These are phyloP conservation scores for Ceratocystis papillata DNA, from an alignment of 2,329 filamentous ascomycete species.

Conservation along the genomic window DNA sequence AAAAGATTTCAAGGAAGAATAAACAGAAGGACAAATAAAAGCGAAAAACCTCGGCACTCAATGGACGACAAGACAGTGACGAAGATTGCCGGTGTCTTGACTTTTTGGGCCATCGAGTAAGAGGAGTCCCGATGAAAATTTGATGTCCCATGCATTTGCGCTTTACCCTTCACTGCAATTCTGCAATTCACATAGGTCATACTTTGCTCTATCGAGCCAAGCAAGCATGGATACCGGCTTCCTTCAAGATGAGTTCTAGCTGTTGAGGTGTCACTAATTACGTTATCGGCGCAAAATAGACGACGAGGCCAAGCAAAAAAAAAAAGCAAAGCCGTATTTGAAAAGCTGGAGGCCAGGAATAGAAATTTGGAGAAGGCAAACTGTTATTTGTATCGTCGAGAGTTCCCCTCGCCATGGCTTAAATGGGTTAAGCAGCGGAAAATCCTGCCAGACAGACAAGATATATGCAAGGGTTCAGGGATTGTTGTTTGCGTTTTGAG, in stretches of 20 bases:
- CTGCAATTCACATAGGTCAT: neutral
- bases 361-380: slow-evolving; percentile 11
- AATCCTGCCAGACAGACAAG: neutral
- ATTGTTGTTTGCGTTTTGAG: neutral
- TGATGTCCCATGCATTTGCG: slow-evolving; percentile 17
- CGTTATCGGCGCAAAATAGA: neutral
- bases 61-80: slow-evolving; percentile 1
- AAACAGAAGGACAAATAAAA: slow-evolving; percentile 12
- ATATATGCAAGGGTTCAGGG: neutral
- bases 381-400: neutral
- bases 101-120: neutral
- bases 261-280: slow-evolving; percentile 18
- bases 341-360: neutral
- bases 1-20: neutral
- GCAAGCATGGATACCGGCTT: slow-evolving; percentile 18
- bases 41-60: neutral
- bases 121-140: slow-evolving; percentile 14
- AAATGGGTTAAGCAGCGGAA: slow-evolving; percentile 2
- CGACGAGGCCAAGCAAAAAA: neutral
- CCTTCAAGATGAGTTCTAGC: slow-evolving; percentile 11
- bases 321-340: neutral
- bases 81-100: neutral
- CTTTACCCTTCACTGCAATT: slow-evolving; percentile 23
- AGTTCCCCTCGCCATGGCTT: slow-evolving; percentile 4
- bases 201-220: slow-evolving; percentile 15